Base-by-base conservation (phyloP, 176 grass and related monocot species). In the Puya raimondii region DNA sequence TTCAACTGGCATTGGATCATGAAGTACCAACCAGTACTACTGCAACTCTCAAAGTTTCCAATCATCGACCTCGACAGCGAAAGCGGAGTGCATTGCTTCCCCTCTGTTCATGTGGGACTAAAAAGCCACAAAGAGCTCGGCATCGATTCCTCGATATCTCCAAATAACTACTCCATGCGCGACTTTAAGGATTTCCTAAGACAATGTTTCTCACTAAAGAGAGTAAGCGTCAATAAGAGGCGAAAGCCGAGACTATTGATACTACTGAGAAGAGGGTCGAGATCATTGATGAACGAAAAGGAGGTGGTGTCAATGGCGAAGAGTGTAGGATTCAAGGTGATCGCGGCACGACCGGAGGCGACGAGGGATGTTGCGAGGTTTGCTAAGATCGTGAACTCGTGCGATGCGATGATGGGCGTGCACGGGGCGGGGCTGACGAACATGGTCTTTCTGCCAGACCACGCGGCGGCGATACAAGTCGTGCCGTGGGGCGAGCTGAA, bases 351-450 rank as follows among this genome's bases (percentile, higher is more conserved):
- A 7, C 82, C 82, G 14, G 82, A 80, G 50, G 71, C 75, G 48
- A 71, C 82, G 14, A 51, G 23, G 11, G 66, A 85, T 68, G 63
- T 85, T 0, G 63, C 82, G 23, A 68, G 69, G 17, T 85, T 85
- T 64, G 82, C 82, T n/a, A 48, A 73, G 68, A 4, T 74, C 2
- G 88, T 90, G 1, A 96, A 96, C 80, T 69, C 23, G 1, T 86
- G 76, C 47, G 92, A 96, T 72, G 88, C 33, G 10, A 73, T 92
- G 53, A 58, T 96, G 25, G 92, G 92, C 10, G 83, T 96, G 65
- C 92, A 96, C 72, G 92, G 92, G 53, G 92, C 92, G 7, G 92
- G 92, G 29, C 75, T 96, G 12, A 85, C 88, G 2, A 96, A 96
- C 81, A 96, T 96, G 88, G 83, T 96, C 61, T 96, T 92, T 73